Percentiles rank a stretch among this genome's conserved stretches.
phyloP scores from a whole-genome alignment of 768 basidiomycete genomes.

The Roridomyces roridus region DNA sequence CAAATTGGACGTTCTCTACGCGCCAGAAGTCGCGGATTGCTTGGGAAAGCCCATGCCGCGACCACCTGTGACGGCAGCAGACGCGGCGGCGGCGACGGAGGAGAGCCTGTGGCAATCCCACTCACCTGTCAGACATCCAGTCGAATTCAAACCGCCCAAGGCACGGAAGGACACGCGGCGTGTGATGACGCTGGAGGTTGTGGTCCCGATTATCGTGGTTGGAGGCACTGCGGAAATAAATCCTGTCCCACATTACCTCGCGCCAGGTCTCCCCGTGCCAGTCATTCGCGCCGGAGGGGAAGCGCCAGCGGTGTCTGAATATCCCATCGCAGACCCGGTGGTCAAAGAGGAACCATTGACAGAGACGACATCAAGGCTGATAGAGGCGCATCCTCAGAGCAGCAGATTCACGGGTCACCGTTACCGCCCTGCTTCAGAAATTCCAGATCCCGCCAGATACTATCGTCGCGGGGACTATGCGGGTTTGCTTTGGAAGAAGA shows the following conservation, averaged over 20 bases:
- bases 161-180: background rate
- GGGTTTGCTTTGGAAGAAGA: slow-evolving; percentile 9
- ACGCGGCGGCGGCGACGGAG: background rate
- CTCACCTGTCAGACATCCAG: background rate
- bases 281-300: background rate
- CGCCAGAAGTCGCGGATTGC: slow-evolving; percentile 4
- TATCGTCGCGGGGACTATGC: background rate
- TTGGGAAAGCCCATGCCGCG: too few species aligned
- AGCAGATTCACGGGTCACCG: too few species aligned
- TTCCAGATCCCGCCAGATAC: background rate
- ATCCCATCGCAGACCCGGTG: background rate
- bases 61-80: background rate
- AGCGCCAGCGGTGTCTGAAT: background rate
- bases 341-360: background rate
- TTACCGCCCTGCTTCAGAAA: too few species aligned
- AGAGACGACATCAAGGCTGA: slow-evolving; percentile 12
- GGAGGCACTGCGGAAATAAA: background rate
- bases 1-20: slow-evolving; percentile 1
- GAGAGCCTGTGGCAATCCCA: slow-evolving; percentile 11
- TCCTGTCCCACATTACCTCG: slow-evolving; percentile 11
- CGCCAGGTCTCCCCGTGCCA: background rate
- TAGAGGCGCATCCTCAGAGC: slow-evolving; percentile 7
- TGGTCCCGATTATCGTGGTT: slow-evolving; percentile 1
- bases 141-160: background rate
- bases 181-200: background rate